Conservation (phyloP, 1,284 basidiomycete genomes). For the Rhodotorula mucilaginosa region DNA sequence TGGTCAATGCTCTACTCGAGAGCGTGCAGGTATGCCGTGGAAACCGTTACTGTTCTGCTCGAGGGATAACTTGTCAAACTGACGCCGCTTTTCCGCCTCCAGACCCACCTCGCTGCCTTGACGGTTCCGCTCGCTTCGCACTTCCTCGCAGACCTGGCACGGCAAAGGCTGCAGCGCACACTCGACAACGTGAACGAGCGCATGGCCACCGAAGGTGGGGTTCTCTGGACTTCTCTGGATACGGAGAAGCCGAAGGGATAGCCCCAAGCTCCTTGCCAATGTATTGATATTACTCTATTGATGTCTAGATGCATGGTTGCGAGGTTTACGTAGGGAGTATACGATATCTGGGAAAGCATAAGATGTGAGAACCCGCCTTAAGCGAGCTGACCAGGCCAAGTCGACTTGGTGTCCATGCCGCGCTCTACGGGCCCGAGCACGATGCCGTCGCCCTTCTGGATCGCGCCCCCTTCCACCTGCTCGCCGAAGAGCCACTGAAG, state of each 20-base stretch:
- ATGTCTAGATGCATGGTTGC: neutral
- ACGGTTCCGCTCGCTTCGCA: constrained; percentile 21
- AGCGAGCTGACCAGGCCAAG: constrained; percentile 24
- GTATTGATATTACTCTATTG: neutral
- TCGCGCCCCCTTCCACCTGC: neutral
- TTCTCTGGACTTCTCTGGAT: constrained; percentile 10
- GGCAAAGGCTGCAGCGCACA: constrained; percentile 18
- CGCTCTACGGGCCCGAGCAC: constrained; percentile 17
- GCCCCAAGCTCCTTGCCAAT: neutral
- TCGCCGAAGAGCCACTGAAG: constrained; percentile 24
- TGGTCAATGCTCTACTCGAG: constrained; percentile 28
- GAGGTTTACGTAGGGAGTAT: no score
- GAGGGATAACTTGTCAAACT: no score
- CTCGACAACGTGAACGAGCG: constrained; percentile 26
- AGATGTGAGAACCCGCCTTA: neutral
- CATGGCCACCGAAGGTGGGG: constrained; percentile 24
- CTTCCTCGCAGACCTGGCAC: constrained; percentile 29
- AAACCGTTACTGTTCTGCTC: neutral
- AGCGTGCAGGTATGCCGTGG: constrained; percentile 10
- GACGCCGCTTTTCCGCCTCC: neutral
- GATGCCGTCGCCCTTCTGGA: constrained; percentile 16
- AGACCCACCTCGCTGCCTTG: constrained; percentile 31
- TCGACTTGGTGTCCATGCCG: constrained; percentile 20
- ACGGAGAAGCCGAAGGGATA: neutral
- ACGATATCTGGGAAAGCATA: neutral